A percentile compares a stretch with the other conserved stretches of the same genome.
These are phyloP conservation scores for Brasilioporus rufonigricans DNA, from an alignment of 768 basidiomycete species.

Conservation along the genomic window DNA sequence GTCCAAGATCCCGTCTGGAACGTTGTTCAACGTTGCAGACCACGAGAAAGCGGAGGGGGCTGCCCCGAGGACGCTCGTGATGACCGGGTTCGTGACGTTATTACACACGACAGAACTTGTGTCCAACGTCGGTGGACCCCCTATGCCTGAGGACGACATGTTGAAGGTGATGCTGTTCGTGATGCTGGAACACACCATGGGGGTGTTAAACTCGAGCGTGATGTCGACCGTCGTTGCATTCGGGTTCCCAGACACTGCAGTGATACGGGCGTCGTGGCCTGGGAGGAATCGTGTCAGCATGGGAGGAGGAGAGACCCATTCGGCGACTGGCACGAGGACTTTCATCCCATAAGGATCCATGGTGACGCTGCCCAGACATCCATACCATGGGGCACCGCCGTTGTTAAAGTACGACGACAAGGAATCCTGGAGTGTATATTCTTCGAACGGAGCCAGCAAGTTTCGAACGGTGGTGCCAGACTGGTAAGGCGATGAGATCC, in stretches of 20 bases:
- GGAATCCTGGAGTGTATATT: constrained; percentile 67
- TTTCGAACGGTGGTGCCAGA: constrained; percentile 66
- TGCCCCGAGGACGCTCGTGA: constrained; percentile 51
- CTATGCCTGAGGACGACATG: constrained; percentile 66
- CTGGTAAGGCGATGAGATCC: constrained; percentile 80
- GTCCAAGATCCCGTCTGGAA: constrained; percentile 81
- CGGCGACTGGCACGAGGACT: constrained; percentile 61
- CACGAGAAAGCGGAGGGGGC: constrained; percentile 66
- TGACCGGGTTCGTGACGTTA: constrained; percentile 45
- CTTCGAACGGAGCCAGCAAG: constrained; percentile 81
- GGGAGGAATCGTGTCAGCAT: constrained; percentile 77
- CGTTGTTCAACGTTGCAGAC: constrained; percentile 68
- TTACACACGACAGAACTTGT: constrained; percentile 45
- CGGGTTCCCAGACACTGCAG: constrained; percentile 36
- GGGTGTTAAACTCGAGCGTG: constrained; percentile 71
- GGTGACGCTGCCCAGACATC: constrained; percentile 66
- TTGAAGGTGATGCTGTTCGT: constrained; percentile 62
- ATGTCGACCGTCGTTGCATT: constrained; percentile 62
- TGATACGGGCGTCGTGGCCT: constrained; percentile 81
- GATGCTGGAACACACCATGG: constrained; percentile 73
- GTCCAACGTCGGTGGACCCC: constrained; percentile 52
- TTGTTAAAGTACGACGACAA: constrained; percentile 60
- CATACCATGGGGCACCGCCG: constrained; percentile 59
- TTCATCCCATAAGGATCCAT: constrained; percentile 81
- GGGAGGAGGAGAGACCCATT: constrained; percentile 73